Percentiles rank a stretch among this genome's conserved stretches.
Conservation (phyloP, 352 stramenopile species). For the Labyrinthula sp. region DNA sequence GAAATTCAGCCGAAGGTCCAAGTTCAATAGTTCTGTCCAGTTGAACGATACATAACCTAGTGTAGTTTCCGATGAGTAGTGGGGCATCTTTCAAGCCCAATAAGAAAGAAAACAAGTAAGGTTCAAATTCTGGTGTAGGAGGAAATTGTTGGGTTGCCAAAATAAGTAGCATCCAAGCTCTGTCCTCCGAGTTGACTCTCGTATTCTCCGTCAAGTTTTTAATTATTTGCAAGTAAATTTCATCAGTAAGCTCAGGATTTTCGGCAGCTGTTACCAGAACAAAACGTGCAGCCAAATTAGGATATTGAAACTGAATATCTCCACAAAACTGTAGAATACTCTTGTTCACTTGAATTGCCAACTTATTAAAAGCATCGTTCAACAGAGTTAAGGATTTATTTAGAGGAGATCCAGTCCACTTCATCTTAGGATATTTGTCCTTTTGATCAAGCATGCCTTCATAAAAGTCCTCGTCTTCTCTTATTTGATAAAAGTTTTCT, state of each 20-base stretch:
- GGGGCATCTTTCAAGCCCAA: constrained; percentile 22
- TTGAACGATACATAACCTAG: constrained; percentile 13
- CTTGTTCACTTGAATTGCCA: constrained; percentile 12
- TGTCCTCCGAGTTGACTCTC: constrained; percentile 27
- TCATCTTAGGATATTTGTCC: no score
- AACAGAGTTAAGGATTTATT: constrained; percentile 17
- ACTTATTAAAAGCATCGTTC: constrained; percentile 12
- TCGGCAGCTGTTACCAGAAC: constrained; percentile 19
- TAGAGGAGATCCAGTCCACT: no score
- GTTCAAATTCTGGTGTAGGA: constrained; percentile 38
- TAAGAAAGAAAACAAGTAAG: constrained; percentile 39
- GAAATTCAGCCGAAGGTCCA: constrained; percentile 3
- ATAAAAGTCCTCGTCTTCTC: constrained; percentile 22
- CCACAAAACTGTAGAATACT: constrained; percentile 20
- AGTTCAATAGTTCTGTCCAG: constrained; percentile 13
- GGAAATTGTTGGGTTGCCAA: constrained; percentile 38
- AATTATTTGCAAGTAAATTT: constrained; percentile 44
- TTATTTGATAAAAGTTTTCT: constrained; percentile 12
- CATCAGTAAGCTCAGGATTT: constrained; percentile 30
- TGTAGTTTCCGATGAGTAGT: constrained; percentile 13
- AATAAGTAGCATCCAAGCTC: constrained; percentile 40
- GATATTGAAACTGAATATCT: constrained; percentile 14
- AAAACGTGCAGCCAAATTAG: constrained; percentile 15
- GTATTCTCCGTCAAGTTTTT: constrained; percentile 43
- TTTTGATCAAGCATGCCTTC: no score